Conservation (phyloP, 1,284 basidiomycete genomes). For the Heliocybe sulcata region DNA sequence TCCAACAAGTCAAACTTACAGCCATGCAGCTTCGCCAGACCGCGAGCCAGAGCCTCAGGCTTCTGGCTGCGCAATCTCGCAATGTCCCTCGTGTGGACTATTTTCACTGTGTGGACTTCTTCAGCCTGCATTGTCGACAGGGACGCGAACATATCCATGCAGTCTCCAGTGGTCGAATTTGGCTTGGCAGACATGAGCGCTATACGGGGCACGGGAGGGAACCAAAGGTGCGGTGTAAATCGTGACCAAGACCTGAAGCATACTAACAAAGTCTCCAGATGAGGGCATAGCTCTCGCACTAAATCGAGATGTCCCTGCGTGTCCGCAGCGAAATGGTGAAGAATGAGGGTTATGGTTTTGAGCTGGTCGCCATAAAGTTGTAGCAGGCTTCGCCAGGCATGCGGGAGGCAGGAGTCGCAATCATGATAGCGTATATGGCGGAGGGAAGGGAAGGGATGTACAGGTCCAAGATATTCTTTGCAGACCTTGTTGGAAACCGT, state of each 20-base stretch:
- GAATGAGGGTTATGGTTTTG: background rate
- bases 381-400: background rate
- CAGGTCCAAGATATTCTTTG: background rate
- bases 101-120: background rate
- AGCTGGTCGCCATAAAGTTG: background rate
- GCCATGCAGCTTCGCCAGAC: background rate
- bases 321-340: slow-evolving; percentile 1
- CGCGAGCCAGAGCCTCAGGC: background rate
- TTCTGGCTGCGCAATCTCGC: background rate
- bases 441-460: background rate
- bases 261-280: background rate
- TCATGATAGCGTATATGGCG: background rate
- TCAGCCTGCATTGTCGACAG: background rate
- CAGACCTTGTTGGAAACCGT: slow-evolving; percentile 1
- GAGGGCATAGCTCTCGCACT: background rate
- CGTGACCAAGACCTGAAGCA: background rate
- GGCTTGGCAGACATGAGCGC: background rate
- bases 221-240: background rate
- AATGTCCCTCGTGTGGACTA: background rate
- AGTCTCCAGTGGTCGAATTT: background rate
- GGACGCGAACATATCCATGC: background rate
- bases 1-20: background rate
- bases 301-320: background rate
- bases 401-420: background rate
- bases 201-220: background rate